These are phyloP conservation scores for Erysiphe pisi DNA, from an alignment of 2,329 filamentous ascomycete species.

Conservation along the genomic window DNA sequence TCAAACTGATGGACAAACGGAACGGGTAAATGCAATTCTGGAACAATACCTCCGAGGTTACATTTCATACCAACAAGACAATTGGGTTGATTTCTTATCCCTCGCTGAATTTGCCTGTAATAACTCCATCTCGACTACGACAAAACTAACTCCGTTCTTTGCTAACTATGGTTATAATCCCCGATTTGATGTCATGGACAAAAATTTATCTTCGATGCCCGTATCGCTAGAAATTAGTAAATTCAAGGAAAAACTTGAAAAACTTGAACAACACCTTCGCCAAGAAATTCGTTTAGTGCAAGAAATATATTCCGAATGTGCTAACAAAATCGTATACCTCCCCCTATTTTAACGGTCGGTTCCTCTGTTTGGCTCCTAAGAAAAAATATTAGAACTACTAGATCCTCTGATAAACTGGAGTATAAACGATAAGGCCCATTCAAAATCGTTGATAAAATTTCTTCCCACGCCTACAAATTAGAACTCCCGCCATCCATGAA, in stretches of 20 bases:
- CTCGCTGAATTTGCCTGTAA: conserved; percentile 29
- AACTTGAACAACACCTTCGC: neutral
- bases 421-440: conserved; percentile 24
- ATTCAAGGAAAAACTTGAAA: neutral
- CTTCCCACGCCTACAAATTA: conserved; percentile 24
- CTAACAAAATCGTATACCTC: neutral
- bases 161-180: conserved; percentile 25
- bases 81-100: conserved; percentile 28
- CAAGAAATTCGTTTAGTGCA: neutral
- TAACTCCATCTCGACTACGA: conserved; percentile 20
- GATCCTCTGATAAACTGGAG: conserved; percentile 8
- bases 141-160: conserved; percentile 6
- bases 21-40: conserved; percentile 28
- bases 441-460: conserved; percentile 18
- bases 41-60: conserved; percentile 29
- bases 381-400: conserved; percentile 25
- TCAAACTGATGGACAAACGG: conserved; percentile 27
- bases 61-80: conserved; percentile 29
- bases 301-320: neutral
- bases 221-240: neutral
- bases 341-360: neutral
- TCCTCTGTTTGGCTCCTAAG: conserved; percentile 8
- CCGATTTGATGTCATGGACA: neutral
- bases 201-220: too few species aligned
- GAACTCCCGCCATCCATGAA: conserved; percentile 17